Percentiles rank a stretch among this genome's conserved stretches.
Conservation (phyloP, 805 yeast genomes). For the Suhomyces kilbournensis region DNA sequence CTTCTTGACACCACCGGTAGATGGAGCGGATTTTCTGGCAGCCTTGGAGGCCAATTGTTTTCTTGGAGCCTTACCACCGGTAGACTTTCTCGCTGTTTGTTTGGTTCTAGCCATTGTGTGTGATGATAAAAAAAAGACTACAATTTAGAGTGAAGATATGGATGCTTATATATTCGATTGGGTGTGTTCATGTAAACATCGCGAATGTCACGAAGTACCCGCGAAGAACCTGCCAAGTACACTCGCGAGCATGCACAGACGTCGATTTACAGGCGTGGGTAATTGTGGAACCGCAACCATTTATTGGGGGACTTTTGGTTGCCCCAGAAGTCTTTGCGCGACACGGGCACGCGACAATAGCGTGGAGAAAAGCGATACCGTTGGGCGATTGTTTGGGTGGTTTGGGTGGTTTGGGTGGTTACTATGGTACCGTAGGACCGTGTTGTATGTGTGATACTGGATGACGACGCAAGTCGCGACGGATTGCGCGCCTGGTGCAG, state of each 20-base stretch:
- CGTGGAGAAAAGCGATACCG: neutral
- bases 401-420: too few species aligned
- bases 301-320: neutral
- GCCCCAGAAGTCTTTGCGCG: neutral
- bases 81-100: conserved; percentile 92
- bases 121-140: neutral
- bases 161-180: neutral
- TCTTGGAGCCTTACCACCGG: conserved; percentile 97
- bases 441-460: neutral
- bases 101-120: conserved; percentile 82
- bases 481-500: neutral
- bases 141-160: neutral
- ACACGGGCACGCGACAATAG: neutral
- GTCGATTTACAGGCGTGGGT: neutral
- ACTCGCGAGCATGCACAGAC: neutral
- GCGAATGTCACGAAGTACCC: too few species aligned
- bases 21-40: conserved; percentile 91
- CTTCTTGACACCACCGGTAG: conserved; percentile 89
- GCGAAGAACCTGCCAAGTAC: too few species aligned
- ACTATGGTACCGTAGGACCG: too few species aligned
- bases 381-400: too few species aligned
- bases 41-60: conserved; percentile 90
- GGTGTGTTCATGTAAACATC: neutral
- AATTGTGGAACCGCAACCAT: neutral
- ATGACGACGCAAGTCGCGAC: neutral